Base-by-base conservation (phyloP, 345 rosid genomes). In the Hevea brasiliensis region DNA sequence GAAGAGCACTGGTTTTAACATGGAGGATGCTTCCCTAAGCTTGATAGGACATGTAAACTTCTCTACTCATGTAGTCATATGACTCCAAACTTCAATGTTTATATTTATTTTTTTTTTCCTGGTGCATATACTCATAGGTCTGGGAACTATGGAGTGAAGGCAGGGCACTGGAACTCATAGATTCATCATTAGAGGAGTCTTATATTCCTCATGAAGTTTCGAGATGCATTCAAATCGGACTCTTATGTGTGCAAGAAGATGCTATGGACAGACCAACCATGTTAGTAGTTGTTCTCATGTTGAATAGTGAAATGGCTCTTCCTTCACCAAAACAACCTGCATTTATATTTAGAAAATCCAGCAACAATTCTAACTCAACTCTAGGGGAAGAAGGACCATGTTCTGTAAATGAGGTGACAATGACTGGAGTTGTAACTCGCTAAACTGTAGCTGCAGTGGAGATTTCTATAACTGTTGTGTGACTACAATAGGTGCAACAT, bases 141-240 rank as follows among this genome's bases (percentile, higher is more conserved):
- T 72, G 80, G 76, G 72, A 71, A 21, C 27, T 71, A 35, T 77
- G 76, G 76, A 58, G 10, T 6, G 76, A 66, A 67, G 61, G 24
- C 15, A 72, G 32, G 41, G 76, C 40, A 18, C 1, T 66, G 32
- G 68, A 77, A 8, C n/a, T 72, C 0, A 54, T 77, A 0, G 80
- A 72, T 54, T 42, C 76, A 65, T 58, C 21, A 2, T 0, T 68
- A 51, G 7, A 1, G 1, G 59, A 32, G 18, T 47, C 67, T 4
- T 24, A 61, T 37, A 8, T 20, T 20, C 2, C 0, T 18, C 15
- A 8, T 1, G 66, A 40, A 61, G 66, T 29, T 0, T 37, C 37
- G 26, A 61, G 66, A 61, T 37, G 65, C 65, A 73, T 73, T 56
- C 70, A 73, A 41, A 62, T 64, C 18, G 76, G 70, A 5, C 37